A percentile compares a stretch with the other conserved stretches of the same genome.
phyloP scores from a whole-genome alignment of 2,329 filamentous ascomycete species.

The Plectosphaerella plurivora region DNA sequence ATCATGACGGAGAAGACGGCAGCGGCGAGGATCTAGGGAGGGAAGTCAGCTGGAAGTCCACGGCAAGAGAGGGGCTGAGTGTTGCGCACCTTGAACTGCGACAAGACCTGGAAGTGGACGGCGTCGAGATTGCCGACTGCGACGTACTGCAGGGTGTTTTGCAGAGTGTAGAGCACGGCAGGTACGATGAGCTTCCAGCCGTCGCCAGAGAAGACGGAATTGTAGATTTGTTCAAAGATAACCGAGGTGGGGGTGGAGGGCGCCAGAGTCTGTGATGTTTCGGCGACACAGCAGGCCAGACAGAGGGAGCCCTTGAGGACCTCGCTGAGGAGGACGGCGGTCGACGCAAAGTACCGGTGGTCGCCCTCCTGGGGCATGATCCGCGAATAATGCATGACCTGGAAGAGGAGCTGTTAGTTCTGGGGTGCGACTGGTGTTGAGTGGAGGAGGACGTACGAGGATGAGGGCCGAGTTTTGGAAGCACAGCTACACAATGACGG shows the following conservation, averaged over 20 bases:
- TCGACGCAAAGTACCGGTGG: conserved; percentile 88
- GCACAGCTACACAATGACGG: conserved; percentile 53
- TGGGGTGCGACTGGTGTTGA: not conserved
- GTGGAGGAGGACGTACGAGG: conserved; percentile 41
- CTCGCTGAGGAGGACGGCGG: conserved; percentile 90
- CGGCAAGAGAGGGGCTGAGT: not conserved
- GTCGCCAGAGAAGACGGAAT: conserved; percentile 79
- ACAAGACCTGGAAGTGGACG: conserved; percentile 88
- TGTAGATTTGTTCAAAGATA: conserved; percentile 74
- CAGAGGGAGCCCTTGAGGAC: conserved; percentile 85
- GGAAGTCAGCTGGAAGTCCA: not conserved
- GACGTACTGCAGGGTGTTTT: conserved; percentile 91
- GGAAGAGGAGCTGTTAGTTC: conserved; percentile 6
- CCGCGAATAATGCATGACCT: conserved; percentile 93
- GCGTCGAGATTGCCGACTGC: conserved; percentile 88
- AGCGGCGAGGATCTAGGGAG: conserved; percentile 70
- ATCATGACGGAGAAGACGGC: conserved; percentile 82
- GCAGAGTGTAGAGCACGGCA: conserved; percentile 80
- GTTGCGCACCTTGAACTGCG: conserved; percentile 73
- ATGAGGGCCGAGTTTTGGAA: conserved; percentile 74
- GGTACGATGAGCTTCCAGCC: conserved; percentile 94
- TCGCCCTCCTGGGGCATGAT: conserved; percentile 83
- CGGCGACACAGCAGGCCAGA: conserved; percentile 81
- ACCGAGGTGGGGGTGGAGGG: conserved; percentile 76
- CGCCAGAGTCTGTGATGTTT: conserved; percentile 72